Evolutionary conservation across 1,284 basidiomycete species (phyloP).

Genomic region (Phaffia rhodozyma): DNA sequence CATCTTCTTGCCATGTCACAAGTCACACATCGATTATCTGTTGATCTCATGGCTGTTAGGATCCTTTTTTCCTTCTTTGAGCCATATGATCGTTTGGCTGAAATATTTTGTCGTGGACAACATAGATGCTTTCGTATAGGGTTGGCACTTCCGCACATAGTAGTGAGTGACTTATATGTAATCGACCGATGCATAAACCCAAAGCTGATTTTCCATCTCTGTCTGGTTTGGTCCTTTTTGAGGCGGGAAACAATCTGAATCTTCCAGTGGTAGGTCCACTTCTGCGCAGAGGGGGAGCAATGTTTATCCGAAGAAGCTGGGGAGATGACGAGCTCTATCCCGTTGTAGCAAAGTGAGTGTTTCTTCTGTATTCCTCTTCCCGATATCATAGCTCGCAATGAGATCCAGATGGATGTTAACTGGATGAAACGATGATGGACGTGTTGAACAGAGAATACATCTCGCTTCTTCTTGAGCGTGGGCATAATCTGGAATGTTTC

Average conservation of each 20-base stretch:
- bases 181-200: neutral
- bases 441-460: slow-evolving; percentile 4
- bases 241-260: slow-evolving; percentile 11
- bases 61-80: too few species aligned
- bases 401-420: too few species aligned
- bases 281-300: slow-evolving; percentile 3
- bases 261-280: slow-evolving; percentile 13
- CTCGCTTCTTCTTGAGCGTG: slow-evolving; percentile 3
- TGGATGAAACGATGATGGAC: too few species aligned
- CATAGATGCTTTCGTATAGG: slow-evolving; percentile 8
- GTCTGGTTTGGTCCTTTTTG: neutral
- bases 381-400: too few species aligned
- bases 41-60: slow-evolving; percentile 11
- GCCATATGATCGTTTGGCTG: neutral
- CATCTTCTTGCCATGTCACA: slow-evolving; percentile 12
- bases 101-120: neutral
- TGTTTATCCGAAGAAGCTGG: slow-evolving; percentile 9
- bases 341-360: slow-evolving; percentile 8
- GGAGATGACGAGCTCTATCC: slow-evolving; percentile 14
- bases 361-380: too few species aligned
- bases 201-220: neutral
- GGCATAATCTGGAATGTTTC: slow-evolving; percentile 10
- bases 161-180: neutral
- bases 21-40: slow-evolving; percentile 11
- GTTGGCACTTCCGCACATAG: slow-evolving; percentile 12